Base-by-base conservation (phyloP, 306 rosid species). In the Cucumis hystrix region DNA sequence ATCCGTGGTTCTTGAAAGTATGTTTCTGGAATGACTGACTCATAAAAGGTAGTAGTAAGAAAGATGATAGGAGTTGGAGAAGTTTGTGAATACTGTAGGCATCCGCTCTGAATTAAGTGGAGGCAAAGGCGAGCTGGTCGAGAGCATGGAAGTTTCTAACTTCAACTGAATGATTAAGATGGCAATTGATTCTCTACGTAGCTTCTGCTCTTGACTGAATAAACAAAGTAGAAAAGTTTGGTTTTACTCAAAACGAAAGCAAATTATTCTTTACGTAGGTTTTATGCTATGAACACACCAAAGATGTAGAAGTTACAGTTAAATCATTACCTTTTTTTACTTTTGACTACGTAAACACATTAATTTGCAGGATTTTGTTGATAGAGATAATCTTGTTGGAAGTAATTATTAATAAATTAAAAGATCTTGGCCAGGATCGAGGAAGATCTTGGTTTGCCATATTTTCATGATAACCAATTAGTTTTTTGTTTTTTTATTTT, bases 361-460 rank as follows among this genome's bases (percentile, higher is more conserved):
- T 33, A 6, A 2, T 14, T 63, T 33, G 41, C 8, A 15, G 43
- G 7, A 30, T 33, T 61, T 33, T 18, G 13, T 61, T 61, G 66
- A 6, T 25, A 10, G 68, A 62, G 66, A 8, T 12, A 28, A 25
- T 60, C 8, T 60, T 25, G 11, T 20, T 9, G 30, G 20, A 55
- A 18, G 11, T 55, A 17, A 17, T 16, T 17, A 7, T 4, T 17
- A 16, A 54, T 18, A 7, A 55, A 7, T 23, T 23, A 54, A 11
- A 92, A 82, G 77, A 30, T 95, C 97, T 71, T 87, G 60, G 51
- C 87, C 83, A 0, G 91, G 84, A 4, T 94, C 4, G 79, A 91
- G 87, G 93, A 92, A 82, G 77, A 30, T 95, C 97, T 71, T 87
- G 60, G 51, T 86, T 94, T 94, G 37, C 47, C 47, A 41, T 9